Base-by-base conservation (phyloP, 2,329 filamentous ascomycete species). In the Colletotrichum camelliae region DNA sequence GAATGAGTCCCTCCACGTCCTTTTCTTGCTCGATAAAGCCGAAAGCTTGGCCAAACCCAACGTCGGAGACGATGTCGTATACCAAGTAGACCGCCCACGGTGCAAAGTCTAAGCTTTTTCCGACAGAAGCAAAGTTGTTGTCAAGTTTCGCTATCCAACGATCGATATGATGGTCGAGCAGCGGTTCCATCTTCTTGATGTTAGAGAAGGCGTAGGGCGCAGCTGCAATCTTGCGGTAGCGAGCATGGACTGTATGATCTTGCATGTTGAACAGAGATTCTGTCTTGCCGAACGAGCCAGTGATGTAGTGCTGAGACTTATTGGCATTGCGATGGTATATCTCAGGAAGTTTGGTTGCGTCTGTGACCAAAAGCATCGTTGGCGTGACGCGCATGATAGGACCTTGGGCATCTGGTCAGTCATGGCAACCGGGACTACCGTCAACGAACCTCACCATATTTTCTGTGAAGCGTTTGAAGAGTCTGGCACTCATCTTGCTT, bases 211-310 rank as follows among this genome's bases (percentile, higher is more conserved):
- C 88, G 79, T 92, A 92, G 3, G 89, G 87, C 2, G 86, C 85
- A 1, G 90, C 91, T 29, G 89, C 86, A 27, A 90, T 85, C 81
- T 91, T 91, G 21, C 91, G 85, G 78, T 88, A 89, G 3, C 85
- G 83, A 4, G 89, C 85, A 79, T 92, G 91, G 6, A 83, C 82
- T 69, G 84, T 85, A 61, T 88, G 84, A 61, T 89, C 86, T 75
- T 88, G 88, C 86, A 91, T 91, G 73, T 91, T 91, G 81, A 93
- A 91, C 7, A 92, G 78, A 2, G 85, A 87, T 75, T 91, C 90
- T 6, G 85, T 87, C 71, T 89, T 86, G 18, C 90, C 90, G 77
- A 92, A 91, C 29, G 86, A 88, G 24, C 90, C 90, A 0, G 89
- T 89, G 74, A 91, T 89, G 79, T 92, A 92, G 80, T 91, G 88